Conservation (phyloP, 2,329 filamentous ascomycete species). For the Fonsecaea erecta region DNA sequence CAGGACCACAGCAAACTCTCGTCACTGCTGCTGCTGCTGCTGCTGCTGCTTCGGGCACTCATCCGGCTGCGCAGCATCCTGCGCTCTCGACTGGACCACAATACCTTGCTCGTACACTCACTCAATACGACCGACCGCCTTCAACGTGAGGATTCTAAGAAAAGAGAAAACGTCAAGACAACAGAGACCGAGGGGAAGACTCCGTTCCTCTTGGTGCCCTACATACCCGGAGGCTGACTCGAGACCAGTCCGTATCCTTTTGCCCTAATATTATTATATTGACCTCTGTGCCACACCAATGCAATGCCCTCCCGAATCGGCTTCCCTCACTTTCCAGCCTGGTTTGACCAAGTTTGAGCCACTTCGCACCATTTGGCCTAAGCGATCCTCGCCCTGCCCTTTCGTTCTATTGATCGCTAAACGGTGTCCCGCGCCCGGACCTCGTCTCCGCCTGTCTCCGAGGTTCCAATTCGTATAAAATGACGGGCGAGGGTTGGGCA, state of each 20-base stretch:
- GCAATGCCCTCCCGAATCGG: slow-evolving; percentile 7
- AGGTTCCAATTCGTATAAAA: not conserved
- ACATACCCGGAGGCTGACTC: slow-evolving; percentile 12
- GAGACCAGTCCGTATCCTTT: slow-evolving; percentile 17
- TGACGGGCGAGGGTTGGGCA: not conserved
- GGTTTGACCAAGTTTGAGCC: slow-evolving; percentile 26
- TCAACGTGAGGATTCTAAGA: not conserved
- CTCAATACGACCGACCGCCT: not conserved
- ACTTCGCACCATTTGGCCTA: slow-evolving; percentile 22
- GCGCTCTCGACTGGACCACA: slow-evolving; percentile 1
- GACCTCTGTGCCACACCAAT: slow-evolving; percentile 22
- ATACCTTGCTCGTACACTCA: not conserved
- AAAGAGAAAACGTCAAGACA: not conserved
- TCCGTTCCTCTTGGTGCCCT: slow-evolving; percentile 2
- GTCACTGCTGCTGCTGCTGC: not conserved
- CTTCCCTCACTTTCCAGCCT: slow-evolving; percentile 12
- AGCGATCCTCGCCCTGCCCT: slow-evolving; percentile 13
- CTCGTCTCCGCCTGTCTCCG: slow-evolving; percentile 5
- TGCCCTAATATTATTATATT: slow-evolving; percentile 23
- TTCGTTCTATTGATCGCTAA: slow-evolving; percentile 13
- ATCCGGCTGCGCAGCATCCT: slow-evolving; percentile 10
- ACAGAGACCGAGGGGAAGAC: slow-evolving; percentile 1
- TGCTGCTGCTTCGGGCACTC: not conserved
- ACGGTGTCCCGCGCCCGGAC: not conserved
- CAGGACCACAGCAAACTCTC: slow-evolving; percentile 7